A percentile compares a stretch with the other conserved stretches of the same genome.
Conservation (phyloP, 2,329 filamentous ascomycete species). For the Colletotrichum tofieldiae region DNA sequence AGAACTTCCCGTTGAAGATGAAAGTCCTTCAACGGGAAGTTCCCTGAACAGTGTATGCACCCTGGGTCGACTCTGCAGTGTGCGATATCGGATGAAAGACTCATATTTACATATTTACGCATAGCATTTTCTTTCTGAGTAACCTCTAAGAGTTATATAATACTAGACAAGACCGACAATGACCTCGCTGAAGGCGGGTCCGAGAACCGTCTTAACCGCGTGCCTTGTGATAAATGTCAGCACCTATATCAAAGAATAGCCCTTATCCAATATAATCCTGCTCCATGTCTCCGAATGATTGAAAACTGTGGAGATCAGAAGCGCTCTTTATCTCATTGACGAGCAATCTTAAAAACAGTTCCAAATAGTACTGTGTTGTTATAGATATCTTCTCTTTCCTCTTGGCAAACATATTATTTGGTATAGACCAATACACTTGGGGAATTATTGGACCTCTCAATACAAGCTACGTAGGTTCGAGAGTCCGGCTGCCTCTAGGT, state of each 20-base stretch:
- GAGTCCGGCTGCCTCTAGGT: background rate
- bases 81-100: background rate
- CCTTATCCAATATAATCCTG: background rate
- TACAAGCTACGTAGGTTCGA: background rate
- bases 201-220: background rate
- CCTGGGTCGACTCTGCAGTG: background rate
- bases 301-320: background rate
- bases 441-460: background rate
- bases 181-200: too few relatives aligned
- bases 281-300: too few relatives aligned
- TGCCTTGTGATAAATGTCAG: background rate
- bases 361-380: background rate
- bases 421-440: background rate
- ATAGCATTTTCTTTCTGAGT: background rate
- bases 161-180: background rate
- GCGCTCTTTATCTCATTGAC: background rate
- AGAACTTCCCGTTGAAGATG: too few relatives aligned
- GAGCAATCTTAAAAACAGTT: background rate
- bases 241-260: background rate
- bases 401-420: too few relatives aligned
- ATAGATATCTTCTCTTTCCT: background rate
- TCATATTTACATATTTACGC: too few relatives aligned
- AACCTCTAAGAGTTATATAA: background rate
- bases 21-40: background rate
- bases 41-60: background rate